Percentiles rank a stretch among this genome's conserved stretches.
These are phyloP conservation scores for Botryosphaeria agaves DNA, from an alignment of 2,329 filamentous ascomycete species.

Conservation along the genomic window DNA sequence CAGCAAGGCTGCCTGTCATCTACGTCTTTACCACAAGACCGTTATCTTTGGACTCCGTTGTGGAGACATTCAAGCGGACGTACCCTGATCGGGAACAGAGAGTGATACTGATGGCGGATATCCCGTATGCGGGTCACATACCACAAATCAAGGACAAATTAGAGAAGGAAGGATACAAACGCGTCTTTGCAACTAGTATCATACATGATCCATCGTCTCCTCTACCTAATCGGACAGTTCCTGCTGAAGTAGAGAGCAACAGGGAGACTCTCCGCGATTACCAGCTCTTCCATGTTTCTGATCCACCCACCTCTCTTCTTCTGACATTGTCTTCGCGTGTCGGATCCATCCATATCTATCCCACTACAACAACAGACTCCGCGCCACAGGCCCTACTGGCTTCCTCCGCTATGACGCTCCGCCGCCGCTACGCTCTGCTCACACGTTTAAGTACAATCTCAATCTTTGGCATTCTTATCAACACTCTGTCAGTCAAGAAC, in stretches of 20 bases:
- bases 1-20: constrained; percentile 69
- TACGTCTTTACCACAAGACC: constrained; percentile 71
- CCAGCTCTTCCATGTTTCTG: constrained; percentile 70
- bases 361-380: constrained; percentile 27
- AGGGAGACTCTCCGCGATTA: constrained; percentile 41
- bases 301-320: constrained; percentile 66
- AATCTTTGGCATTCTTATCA: constrained; percentile 87
- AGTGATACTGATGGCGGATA: constrained; percentile 72
- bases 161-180: constrained; percentile 45
- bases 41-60: constrained; percentile 43
- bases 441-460: constrained; percentile 64
- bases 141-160: constrained; percentile 38
- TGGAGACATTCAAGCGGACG: constrained; percentile 45
- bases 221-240: constrained; percentile 70
- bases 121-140: constrained; percentile 70
- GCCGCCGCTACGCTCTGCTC: constrained; percentile 76
- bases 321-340: constrained; percentile 77
- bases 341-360: constrained; percentile 59
- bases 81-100: constrained; percentile 48
- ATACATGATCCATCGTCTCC: constrained; percentile 60
- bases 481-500: constrained; percentile 82
- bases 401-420: constrained; percentile 42
- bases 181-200: constrained; percentile 52
- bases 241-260: constrained; percentile 27
- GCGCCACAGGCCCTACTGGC: constrained; percentile 23